Evolutionary conservation across 805 yeast species (phyloP).

Genomic region (Nakazawaea holstii): DNA sequence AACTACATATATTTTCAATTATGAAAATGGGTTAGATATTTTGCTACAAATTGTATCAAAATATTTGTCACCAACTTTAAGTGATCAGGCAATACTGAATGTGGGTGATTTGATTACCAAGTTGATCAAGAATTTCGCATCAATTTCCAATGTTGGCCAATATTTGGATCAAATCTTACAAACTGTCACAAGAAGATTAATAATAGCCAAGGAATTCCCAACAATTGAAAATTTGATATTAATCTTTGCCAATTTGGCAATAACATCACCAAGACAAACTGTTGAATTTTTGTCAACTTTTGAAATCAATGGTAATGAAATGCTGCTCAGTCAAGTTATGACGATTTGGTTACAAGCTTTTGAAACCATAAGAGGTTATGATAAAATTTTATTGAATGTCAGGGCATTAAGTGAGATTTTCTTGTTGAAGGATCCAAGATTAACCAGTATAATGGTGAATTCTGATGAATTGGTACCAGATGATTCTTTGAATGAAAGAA

Average conservation of each 20-base stretch:
- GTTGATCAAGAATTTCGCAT: conserved; percentile 23
- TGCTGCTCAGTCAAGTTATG: conserved; percentile 22
- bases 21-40: conserved; percentile 42
- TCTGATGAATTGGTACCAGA: conserved; percentile 59
- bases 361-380: conserved; percentile 75
- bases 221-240: conserved; percentile 73
- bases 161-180: conserved; percentile 55
- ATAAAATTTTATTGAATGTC: conserved; percentile 61
- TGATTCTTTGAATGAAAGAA: conserved; percentile 40
- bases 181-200: conserved; percentile 66
- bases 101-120: conserved; percentile 47
- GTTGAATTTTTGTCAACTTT: conserved; percentile 52
- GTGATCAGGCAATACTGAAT: conserved; percentile 79
- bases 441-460: conserved; percentile 53
- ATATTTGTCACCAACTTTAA: conserved; percentile 62
- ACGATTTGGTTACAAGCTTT: conserved; percentile 82
- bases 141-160: conserved; percentile 31
- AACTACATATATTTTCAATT: conserved; percentile 27
- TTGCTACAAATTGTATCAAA: conserved; percentile 63
- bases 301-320: conserved; percentile 21
- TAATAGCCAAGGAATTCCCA: conserved; percentile 60
- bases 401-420: conserved; percentile 67
- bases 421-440: conserved; percentile 46
- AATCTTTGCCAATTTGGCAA: conserved; percentile 69
- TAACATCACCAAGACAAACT: conserved; percentile 56